phyloP scores from a whole-genome alignment of 139 green algal species.

The Nannochloris sp. region DNA sequence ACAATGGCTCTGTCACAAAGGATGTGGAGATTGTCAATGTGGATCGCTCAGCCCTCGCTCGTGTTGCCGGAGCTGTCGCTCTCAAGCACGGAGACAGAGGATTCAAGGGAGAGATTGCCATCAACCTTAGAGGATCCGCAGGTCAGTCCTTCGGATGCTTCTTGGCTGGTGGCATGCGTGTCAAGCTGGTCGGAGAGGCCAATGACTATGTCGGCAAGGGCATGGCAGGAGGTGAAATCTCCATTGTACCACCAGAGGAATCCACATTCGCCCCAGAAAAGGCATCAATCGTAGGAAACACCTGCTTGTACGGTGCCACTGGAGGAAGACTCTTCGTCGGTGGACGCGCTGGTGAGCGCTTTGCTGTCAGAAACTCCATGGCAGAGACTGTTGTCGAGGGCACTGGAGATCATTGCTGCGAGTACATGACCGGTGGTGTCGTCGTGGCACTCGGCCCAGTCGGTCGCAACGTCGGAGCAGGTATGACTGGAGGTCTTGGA shows the following conservation, averaged over 20 bases:
- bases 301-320: slow-evolving; percentile 96
- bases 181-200: slow-evolving; percentile 85
- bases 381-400: slow-evolving; percentile 93
- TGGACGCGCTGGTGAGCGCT: slow-evolving; percentile 70
- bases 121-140: slow-evolving; percentile 66
- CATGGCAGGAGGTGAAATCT: slow-evolving; percentile 91
- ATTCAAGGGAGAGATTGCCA: slow-evolving; percentile 65
- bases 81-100: slow-evolving; percentile 70
- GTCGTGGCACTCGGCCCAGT: slow-evolving; percentile 40
- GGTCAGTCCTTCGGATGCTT: slow-evolving; percentile 90
- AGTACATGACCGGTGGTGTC: slow-evolving; percentile 93
- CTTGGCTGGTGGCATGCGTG: slow-evolving; percentile 62
- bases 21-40: slow-evolving; percentile 74
- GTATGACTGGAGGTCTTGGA: slow-evolving; percentile 95
- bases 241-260: slow-evolving; percentile 68
- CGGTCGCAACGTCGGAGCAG: slow-evolving; percentile 91
- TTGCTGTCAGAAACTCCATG: slow-evolving; percentile 85
- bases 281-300: slow-evolving; percentile 91
- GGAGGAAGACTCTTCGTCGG: slow-evolving; percentile 89
- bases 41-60: slow-evolving; percentile 66
- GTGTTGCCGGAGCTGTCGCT: slow-evolving; percentile 76
- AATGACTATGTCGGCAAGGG: slow-evolving; percentile 99
- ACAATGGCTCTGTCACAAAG: slow-evolving; percentile 34
- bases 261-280: slow-evolving; percentile 45
- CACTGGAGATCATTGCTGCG: slow-evolving; percentile 95